A percentile compares a stretch with the other conserved stretches of the same genome.
phyloP scores from a whole-genome alignment of 805 yeast genomes.

The Metschnikowia lochheadii region DNA sequence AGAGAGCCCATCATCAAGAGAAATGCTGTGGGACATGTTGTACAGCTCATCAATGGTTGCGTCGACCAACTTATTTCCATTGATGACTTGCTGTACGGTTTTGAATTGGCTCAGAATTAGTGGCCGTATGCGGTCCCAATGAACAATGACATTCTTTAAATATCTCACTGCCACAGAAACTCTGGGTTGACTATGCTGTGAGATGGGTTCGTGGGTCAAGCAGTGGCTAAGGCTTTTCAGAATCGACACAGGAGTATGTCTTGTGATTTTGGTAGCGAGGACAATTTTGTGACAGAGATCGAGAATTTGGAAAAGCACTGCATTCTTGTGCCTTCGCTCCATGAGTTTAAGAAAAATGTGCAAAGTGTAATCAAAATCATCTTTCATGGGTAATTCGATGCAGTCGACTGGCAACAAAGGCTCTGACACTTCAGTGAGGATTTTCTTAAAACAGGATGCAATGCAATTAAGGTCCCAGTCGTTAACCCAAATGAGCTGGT shows the following conservation, averaged over 20 bases:
- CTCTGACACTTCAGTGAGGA: slow-evolving; percentile 47
- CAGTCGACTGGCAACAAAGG: slow-evolving; percentile 50
- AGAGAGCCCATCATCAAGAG: slow-evolving; percentile 18
- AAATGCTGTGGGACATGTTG: slow-evolving; percentile 24
- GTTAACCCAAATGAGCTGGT: slow-evolving; percentile 49
- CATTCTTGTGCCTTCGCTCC: slow-evolving; percentile 17
- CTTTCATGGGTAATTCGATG: slow-evolving; percentile 53
- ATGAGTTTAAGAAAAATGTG: slow-evolving; percentile 33
- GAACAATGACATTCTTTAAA: slow-evolving; percentile 47
- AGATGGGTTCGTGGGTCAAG: slow-evolving; percentile 46
- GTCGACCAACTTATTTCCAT: slow-evolving; percentile 12
- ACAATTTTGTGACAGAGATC: slow-evolving; percentile 36
- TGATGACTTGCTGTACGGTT: slow-evolving; percentile 15
- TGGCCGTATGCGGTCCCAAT: slow-evolving; percentile 40
- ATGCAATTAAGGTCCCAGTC: slow-evolving; percentile 56
- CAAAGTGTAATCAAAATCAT: slow-evolving; percentile 43
- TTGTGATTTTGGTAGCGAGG: slow-evolving; percentile 17
- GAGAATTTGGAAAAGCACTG: slow-evolving; percentile 44
- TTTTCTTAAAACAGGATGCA: slow-evolving; percentile 43
- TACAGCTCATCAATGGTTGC: slow-evolving; percentile 26
- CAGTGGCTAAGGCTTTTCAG: slow-evolving; percentile 52
- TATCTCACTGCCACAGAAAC: slow-evolving; percentile 51
- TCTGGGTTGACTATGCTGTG: slow-evolving; percentile 41
- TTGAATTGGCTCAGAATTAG: slow-evolving; percentile 11
- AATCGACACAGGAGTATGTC: slow-evolving; percentile 29